These are phyloP conservation scores for Zizania latifolia DNA, from an alignment of 176 grass and related monocot species.

Conservation along the genomic window DNA sequence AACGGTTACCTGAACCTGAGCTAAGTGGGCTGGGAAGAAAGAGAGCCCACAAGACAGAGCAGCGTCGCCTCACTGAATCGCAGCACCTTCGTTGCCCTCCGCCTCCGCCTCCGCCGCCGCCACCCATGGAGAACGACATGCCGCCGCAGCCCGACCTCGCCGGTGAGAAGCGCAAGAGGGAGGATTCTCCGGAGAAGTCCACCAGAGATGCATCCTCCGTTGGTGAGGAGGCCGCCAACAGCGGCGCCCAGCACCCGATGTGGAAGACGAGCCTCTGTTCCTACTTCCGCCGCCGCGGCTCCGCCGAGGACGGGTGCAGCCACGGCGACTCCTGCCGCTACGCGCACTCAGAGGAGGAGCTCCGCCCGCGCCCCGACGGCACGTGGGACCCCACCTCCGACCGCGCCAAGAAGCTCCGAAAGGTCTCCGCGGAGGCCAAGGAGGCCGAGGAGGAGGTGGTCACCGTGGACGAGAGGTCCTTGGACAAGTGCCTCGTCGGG, in stretches of 20 bases:
- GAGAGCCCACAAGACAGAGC: no score
- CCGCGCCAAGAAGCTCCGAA: constrained; percentile 54
- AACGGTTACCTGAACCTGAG: no score
- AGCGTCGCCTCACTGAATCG: no score
- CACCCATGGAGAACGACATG: not conserved
- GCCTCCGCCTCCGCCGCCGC: not conserved
- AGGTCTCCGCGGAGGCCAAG: constrained; percentile 1
- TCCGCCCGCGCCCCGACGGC: constrained; percentile 69
- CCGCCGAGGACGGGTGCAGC: constrained; percentile 47
- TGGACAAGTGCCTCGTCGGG: constrained; percentile 86
- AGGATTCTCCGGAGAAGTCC: not conserved
- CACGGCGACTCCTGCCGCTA: constrained; percentile 78
- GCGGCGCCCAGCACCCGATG: constrained; percentile 25
- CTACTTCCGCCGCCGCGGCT: constrained; percentile 48
- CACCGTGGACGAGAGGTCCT: constrained; percentile 39
- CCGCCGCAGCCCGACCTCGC: not conserved
- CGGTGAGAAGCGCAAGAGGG: constrained; percentile 74
- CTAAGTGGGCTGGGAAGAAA: no score
- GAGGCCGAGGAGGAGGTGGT: constrained; percentile 34
- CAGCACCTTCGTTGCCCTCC: no score
- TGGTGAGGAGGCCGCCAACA: not conserved
- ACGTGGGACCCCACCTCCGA: constrained; percentile 84
- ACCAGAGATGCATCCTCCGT: not conserved
- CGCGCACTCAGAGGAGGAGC: constrained; percentile 84
- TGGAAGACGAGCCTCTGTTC: constrained; percentile 98